phyloP scores from a whole-genome alignment of 441 rosid genomes.

The Aleurites moluccanus region DNA sequence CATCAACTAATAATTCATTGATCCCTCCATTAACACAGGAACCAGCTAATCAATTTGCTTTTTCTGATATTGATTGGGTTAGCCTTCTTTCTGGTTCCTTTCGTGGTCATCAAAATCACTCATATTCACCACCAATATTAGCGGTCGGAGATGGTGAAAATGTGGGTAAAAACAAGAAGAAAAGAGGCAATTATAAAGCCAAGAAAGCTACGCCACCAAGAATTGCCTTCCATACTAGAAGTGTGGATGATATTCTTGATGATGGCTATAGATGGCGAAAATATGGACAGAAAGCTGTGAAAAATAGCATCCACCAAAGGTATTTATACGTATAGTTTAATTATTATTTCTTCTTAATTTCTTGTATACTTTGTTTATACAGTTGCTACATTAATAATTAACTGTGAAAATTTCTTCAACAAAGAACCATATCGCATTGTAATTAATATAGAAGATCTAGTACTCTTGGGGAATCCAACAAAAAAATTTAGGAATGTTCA shows the following conservation, averaged over 20 bases:
- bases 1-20: neutral
- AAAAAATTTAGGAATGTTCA: too few relatives aligned
- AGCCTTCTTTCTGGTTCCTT: slow-evolving; percentile 15
- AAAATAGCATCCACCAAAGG: slow-evolving; percentile 19
- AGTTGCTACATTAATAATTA: too few relatives aligned
- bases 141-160: slow-evolving; percentile 2
- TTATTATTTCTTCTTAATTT: neutral
- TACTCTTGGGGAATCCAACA: too few relatives aligned
- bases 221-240: slow-evolving; percentile 20
- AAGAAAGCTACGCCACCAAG: slow-evolving; percentile 15
- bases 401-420: too few relatives aligned
- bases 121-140: neutral
- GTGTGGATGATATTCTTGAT: slow-evolving; percentile 22
- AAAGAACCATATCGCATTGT: too few relatives aligned
- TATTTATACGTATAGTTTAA: neutral
- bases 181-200: neutral
- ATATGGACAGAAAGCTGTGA: slow-evolving; percentile 24
- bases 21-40: neutral
- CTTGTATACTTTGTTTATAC: too few relatives aligned
- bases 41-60: slow-evolving; percentile 7
- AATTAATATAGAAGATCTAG: too few relatives aligned
- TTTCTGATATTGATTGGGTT: slow-evolving; percentile 21
- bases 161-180: slow-evolving; percentile 9
- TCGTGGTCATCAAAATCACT: neutral
- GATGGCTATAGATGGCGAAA: slow-evolving; percentile 22